phyloP scores from a whole-genome alignment of 495 filamentous ascomycete species.

The Recurvomyces mirabilis region DNA sequence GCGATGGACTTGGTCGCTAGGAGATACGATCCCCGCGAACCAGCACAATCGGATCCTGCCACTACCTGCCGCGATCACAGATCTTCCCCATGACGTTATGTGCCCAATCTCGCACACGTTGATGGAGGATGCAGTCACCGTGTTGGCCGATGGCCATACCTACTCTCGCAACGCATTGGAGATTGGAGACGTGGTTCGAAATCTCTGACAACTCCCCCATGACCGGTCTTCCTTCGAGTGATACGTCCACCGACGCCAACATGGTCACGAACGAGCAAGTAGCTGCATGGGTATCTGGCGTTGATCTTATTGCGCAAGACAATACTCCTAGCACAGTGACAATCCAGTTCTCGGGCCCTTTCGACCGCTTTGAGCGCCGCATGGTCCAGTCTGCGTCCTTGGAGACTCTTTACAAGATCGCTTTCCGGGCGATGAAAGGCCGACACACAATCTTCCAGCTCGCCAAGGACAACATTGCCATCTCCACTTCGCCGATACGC shows the following conservation, averaged over 20 bases:
- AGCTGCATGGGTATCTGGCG: not conserved
- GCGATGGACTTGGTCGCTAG: conserved; percentile 24
- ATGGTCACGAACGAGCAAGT: conserved; percentile 1
- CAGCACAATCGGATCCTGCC: not conserved
- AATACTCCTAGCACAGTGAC: not conserved
- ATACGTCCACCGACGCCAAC: conserved; percentile 18
- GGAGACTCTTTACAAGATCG: conserved; percentile 19
- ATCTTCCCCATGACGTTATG: conserved; percentile 11
- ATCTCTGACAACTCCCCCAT: conserved; percentile 24
- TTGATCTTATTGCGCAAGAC: not conserved
- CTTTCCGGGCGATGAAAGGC: conserved; percentile 23
- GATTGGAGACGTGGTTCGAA: conserved; percentile 25
- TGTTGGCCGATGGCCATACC: conserved; percentile 23
- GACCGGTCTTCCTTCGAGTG: conserved; percentile 19
- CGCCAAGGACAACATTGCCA: conserved; percentile 6
- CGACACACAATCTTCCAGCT: conserved; percentile 22
- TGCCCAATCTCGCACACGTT: conserved; percentile 27
- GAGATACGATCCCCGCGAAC: conserved; percentile 20
- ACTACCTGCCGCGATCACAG: not conserved
- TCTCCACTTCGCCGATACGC: not conserved
- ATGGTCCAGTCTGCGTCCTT: conserved; percentile 1
- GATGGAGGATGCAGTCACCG: conserved; percentile 26
- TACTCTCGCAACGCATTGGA: conserved; percentile 22
- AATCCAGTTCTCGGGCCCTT: not conserved
- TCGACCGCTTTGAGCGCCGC: not conserved